A percentile compares a stretch with the other conserved stretches of the same genome.
Conservation (phyloP, 352 stramenopile genomes). For the Pythium pyrilobum region DNA sequence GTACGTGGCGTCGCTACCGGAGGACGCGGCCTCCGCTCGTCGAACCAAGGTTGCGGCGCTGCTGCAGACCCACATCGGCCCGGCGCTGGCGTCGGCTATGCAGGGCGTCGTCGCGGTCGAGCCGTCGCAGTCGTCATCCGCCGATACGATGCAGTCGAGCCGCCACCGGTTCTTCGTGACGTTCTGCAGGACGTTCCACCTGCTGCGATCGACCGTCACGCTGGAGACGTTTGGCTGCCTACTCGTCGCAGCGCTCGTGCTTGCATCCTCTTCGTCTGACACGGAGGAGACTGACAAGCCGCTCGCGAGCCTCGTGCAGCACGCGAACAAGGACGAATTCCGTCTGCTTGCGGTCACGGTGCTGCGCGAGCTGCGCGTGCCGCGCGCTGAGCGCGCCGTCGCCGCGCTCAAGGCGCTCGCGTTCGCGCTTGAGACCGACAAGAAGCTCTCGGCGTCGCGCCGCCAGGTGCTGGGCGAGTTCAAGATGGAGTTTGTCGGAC, state of each 20-base stretch:
- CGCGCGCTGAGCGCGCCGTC: slow-evolving; percentile 35
- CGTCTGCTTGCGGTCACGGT: slow-evolving; percentile 54
- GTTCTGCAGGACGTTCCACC: slow-evolving; percentile 49
- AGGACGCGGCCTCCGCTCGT: neutral
- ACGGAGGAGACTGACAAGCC: neutral
- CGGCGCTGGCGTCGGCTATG: slow-evolving; percentile 39
- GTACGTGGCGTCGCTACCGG: slow-evolving; percentile 21
- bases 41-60: slow-evolving; percentile 7
- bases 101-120: slow-evolving; percentile 26
- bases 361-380: slow-evolving; percentile 41
- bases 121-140: slow-evolving; percentile 6
- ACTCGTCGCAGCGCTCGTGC: slow-evolving; percentile 41
- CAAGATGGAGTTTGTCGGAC: slow-evolving; percentile 49
- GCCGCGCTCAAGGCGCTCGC: slow-evolving; percentile 46
- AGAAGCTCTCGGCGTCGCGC: slow-evolving; percentile 47
- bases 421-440: slow-evolving; percentile 51
- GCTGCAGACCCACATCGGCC: slow-evolving; percentile 21
- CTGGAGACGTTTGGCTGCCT: slow-evolving; percentile 62
- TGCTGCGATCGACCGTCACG: slow-evolving; percentile 36
- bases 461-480: slow-evolving; percentile 40
- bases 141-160: too few relatives aligned
- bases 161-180: slow-evolving; percentile 44
- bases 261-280: slow-evolving; percentile 3
- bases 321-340: slow-evolving; percentile 71
- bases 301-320: slow-evolving; percentile 28